These are phyloP conservation scores for Groenewaldozyma sp. DNA, from an alignment of 1,139 yeast species.

Conservation along the genomic window DNA sequence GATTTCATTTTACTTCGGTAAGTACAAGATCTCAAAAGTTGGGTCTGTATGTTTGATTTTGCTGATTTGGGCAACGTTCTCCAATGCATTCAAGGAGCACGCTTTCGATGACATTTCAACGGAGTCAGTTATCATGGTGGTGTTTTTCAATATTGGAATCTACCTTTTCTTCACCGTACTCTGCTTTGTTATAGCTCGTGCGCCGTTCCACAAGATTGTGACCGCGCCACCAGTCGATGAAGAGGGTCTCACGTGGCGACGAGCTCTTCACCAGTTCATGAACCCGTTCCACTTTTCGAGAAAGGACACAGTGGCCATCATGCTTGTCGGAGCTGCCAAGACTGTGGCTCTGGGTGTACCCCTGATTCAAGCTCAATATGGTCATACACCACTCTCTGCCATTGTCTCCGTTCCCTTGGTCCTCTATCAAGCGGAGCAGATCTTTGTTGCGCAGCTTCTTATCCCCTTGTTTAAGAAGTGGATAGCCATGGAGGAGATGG, in stretches of 20 bases:
- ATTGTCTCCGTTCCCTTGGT: constrained; percentile 71
- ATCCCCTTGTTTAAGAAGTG: constrained; percentile 30
- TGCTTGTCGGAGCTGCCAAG: constrained; percentile 89
- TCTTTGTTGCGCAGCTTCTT: constrained; percentile 61
- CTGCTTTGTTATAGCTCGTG: constrained; percentile 48
- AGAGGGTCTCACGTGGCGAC: constrained; percentile 37
- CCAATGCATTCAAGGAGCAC: constrained; percentile 76
- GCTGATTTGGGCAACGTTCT: constrained; percentile 77
- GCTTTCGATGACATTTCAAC: constrained; percentile 68
- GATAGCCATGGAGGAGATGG: constrained; percentile 4
- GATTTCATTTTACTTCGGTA: constrained; percentile 50
- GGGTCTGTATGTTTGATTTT: constrained; percentile 71
- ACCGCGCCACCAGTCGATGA: constrained; percentile 41
- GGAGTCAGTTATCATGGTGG: constrained; percentile 60
- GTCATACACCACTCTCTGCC: constrained; percentile 55
- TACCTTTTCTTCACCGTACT: constrained; percentile 64
- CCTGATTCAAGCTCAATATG: constrained; percentile 69
- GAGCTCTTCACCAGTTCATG: constrained; percentile 22
- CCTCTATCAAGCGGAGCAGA: constrained; percentile 79
- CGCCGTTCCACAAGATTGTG: constrained; percentile 33
- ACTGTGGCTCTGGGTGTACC: constrained; percentile 90
- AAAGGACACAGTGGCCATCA: constrained; percentile 63
- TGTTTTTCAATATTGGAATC: constrained; percentile 72
- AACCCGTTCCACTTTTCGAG: constrained; percentile 61
- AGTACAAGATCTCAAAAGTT: constrained; percentile 55